Conservation (phyloP, 176 grass and related monocot species). For the Alopecurus myosuroides region DNA sequence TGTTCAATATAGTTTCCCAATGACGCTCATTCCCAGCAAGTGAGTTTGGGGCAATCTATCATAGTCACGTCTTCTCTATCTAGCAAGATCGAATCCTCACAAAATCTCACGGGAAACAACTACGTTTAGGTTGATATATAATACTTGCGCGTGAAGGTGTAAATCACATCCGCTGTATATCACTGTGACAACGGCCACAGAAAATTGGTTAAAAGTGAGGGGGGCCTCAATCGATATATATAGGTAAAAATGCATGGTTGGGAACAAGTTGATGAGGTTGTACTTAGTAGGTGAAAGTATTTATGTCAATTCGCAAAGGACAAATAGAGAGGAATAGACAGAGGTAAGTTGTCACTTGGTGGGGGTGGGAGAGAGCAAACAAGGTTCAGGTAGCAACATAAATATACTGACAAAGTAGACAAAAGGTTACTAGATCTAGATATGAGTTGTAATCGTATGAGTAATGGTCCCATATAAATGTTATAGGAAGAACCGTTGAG, state of each 20-base stretch:
- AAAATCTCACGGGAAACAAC: not conserved
- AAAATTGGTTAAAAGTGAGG: not conserved
- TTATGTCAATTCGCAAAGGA: not conserved
- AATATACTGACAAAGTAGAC: no score
- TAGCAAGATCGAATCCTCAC: not conserved
- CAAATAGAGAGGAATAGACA: no score
- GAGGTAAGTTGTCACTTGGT: no score
- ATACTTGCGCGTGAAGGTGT: not conserved
- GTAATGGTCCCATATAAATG: no score
- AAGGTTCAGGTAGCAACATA: no score
- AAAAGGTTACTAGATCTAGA: no score
- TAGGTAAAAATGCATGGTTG: not conserved
- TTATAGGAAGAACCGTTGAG: no score
- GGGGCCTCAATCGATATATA: not conserved
- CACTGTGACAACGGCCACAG: not conserved
- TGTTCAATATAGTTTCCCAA: no score
- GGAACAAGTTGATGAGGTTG: not conserved
- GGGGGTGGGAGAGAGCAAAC: no score
- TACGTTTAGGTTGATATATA: not conserved
- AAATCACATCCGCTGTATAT: not conserved
- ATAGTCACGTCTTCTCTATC: not conserved
- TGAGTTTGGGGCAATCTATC: no score
- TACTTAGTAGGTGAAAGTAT: not conserved
- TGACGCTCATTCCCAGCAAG: no score
- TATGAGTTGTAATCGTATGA: no score